Percentiles rank a stretch among this genome's conserved stretches.
Conservation (phyloP, 805 yeast genomes). For the Nakazawaea anatomiae region DNA sequence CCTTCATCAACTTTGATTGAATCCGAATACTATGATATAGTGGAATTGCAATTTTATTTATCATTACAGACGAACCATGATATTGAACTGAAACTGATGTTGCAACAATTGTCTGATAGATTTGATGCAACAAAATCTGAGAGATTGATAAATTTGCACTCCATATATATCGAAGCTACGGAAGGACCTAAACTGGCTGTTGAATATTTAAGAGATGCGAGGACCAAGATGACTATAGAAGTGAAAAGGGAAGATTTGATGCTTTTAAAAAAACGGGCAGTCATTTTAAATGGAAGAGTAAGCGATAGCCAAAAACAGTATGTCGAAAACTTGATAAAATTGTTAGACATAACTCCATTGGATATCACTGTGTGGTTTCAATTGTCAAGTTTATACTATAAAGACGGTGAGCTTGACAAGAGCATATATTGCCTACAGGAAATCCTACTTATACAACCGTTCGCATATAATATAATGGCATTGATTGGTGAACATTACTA, state of each 20-base stretch:
- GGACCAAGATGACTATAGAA: conserved; percentile 14
- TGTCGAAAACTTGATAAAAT: conserved; percentile 47
- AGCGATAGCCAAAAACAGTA: conserved; percentile 31
- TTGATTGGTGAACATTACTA: conserved; percentile 52
- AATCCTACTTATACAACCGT: conserved; percentile 59
- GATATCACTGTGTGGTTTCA: conserved; percentile 80
- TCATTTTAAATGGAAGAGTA: conserved; percentile 26
- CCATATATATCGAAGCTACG: conserved; percentile 52
- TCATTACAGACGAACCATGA: conserved; percentile 59
- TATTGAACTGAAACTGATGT: conserved; percentile 59
- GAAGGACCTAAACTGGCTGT: conserved; percentile 33
- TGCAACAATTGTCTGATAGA: conserved; percentile 62
- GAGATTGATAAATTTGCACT: conserved; percentile 47
- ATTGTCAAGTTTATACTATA: conserved; percentile 57
- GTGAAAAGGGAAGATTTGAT: conserved; percentile 31
- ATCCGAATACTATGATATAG: conserved; percentile 46
- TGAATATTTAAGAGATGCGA: conserved; percentile 24
- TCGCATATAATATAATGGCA: conserved; percentile 61
- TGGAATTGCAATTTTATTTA: conserved; percentile 70
- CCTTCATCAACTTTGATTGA: conserved; percentile 29
- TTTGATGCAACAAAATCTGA: conserved; percentile 49
- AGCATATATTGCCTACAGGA: conserved; percentile 69
- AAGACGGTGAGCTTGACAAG: conserved; percentile 57
- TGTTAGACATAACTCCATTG: conserved; percentile 59
- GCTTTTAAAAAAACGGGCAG: conserved; percentile 29